A percentile compares a stretch with the other conserved stretches of the same genome.
phyloP scores from a whole-genome alignment of 129 eudicot species.

The Chrysanthemum seticuspe region DNA sequence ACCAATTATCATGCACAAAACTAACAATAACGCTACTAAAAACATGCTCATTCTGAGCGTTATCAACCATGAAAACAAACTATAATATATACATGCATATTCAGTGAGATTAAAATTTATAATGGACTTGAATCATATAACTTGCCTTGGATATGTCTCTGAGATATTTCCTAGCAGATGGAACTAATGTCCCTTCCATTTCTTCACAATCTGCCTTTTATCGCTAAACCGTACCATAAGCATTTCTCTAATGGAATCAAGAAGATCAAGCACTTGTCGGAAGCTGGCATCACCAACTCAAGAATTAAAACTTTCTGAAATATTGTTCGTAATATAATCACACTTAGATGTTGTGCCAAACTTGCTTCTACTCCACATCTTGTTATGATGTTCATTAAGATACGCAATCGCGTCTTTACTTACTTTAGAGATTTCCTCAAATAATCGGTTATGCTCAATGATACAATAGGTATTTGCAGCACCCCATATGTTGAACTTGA shows the following conservation, averaged over 20 bases:
- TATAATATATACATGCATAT: not conserved
- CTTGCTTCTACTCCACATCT: conserved; percentile 11
- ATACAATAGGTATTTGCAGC: conserved; percentile 4
- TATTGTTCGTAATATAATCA: conserved; percentile 1
- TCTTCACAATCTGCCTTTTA: not conserved
- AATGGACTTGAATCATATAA: not conserved
- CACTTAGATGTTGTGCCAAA: not conserved
- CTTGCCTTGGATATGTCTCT: not conserved
- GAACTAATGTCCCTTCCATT: not conserved
- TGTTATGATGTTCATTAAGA: not conserved
- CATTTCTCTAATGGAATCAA: conserved; percentile 2
- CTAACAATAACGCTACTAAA: too few species aligned
- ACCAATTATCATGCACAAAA: too few species aligned
- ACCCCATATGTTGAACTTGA: not conserved
- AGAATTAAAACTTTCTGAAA: conserved; percentile 2
- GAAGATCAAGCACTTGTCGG: not conserved
- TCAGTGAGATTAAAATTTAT: not conserved
- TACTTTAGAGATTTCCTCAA: not conserved
- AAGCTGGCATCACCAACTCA: not conserved
- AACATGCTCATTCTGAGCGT: too few species aligned
- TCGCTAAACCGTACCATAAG: not conserved
- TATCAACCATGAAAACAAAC: not conserved
- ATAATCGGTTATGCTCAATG: not conserved
- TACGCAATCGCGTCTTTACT: not conserved
- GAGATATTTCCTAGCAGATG: not conserved